These are phyloP conservation scores for Leptomonas seymouri DNA, from an alignment of 208 protist genomes.

Conservation along the genomic window DNA sequence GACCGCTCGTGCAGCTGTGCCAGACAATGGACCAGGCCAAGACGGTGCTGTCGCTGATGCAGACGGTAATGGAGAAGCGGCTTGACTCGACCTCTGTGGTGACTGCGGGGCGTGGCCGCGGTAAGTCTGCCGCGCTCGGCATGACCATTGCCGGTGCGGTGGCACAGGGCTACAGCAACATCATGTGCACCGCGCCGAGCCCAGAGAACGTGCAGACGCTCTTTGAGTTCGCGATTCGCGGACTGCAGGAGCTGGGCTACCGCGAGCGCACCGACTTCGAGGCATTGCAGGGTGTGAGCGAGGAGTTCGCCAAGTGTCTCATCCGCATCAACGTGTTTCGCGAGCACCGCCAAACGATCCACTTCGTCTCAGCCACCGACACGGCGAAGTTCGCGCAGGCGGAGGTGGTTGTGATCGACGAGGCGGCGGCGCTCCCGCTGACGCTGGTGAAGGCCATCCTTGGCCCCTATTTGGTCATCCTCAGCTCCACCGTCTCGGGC, in stretches of 20 bases:
- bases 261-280: constrained; percentile 98
- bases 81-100: constrained; percentile 97
- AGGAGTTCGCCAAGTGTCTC: constrained; percentile 96
- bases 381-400: constrained; percentile 94
- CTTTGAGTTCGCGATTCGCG: constrained; percentile 99
- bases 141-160: constrained; percentile 97
- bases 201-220: constrained; percentile 99
- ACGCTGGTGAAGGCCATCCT: constrained; percentile 97
- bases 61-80: constrained; percentile 97
- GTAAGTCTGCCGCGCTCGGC: constrained; percentile 97
- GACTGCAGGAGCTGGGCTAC: constrained; percentile 96
- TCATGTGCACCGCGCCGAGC: constrained; percentile 99
- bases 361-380: constrained; percentile 96
- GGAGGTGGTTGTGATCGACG: constrained; percentile 99
- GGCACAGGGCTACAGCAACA: constrained; percentile 98
- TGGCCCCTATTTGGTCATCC: constrained; percentile 98
- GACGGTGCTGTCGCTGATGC: constrained; percentile 97
- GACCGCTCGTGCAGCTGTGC: constrained; percentile 91
- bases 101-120: constrained; percentile 97
- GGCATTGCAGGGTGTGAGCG: constrained; percentile 91
- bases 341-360: constrained; percentile 98
- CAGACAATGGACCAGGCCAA: constrained; percentile 98
- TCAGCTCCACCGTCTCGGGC: constrained; percentile 99
- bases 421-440: constrained; percentile 99
- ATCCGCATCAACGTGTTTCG: constrained; percentile 98